Percentiles rank a stretch among this genome's conserved stretches.
phyloP scores from a whole-genome alignment of 2,329 filamentous ascomycete species.

The Drechslerella stenobrocha region DNA sequence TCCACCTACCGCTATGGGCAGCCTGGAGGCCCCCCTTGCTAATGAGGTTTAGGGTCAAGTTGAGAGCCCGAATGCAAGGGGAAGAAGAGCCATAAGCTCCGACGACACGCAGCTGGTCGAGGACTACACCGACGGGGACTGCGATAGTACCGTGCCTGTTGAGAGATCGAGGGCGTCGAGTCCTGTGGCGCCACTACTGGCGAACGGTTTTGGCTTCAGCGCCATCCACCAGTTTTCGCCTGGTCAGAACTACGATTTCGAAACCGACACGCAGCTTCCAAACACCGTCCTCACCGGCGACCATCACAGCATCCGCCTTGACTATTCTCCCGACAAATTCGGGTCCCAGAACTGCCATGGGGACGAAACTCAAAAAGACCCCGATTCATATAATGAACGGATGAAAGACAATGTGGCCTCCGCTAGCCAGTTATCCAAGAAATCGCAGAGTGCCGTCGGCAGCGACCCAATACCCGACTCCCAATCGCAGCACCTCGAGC shows the following conservation, averaged over 20 bases:
- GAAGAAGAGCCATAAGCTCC: constrained; percentile 12
- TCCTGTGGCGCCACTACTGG: constrained; percentile 9
- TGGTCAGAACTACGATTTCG: background rate
- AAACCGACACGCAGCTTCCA: constrained; percentile 19
- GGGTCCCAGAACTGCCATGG: constrained; percentile 10
- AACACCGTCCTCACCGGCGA: constrained; percentile 22
- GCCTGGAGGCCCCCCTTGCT: constrained; percentile 7
- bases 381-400: constrained; percentile 27
- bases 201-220: constrained; percentile 4
- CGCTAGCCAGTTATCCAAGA: constrained; percentile 6
- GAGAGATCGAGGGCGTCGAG: constrained; percentile 4
- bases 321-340: constrained; percentile 29
- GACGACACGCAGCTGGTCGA: constrained; percentile 20
- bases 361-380: constrained; percentile 26
- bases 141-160: constrained; percentile 4
- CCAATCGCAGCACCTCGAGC: constrained; percentile 16
- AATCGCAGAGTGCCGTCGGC: background rate
- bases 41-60: constrained; percentile 14
- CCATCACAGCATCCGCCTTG: constrained; percentile 18
- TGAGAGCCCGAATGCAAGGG: background rate
- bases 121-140: constrained; percentile 15
- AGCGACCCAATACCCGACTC: constrained; percentile 19
- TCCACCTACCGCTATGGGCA: constrained; percentile 18
- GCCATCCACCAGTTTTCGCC: constrained; percentile 5
- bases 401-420: constrained; percentile 21